Conservation (phyloP, 768 basidiomycete species). For the Boletellus emodensis region DNA sequence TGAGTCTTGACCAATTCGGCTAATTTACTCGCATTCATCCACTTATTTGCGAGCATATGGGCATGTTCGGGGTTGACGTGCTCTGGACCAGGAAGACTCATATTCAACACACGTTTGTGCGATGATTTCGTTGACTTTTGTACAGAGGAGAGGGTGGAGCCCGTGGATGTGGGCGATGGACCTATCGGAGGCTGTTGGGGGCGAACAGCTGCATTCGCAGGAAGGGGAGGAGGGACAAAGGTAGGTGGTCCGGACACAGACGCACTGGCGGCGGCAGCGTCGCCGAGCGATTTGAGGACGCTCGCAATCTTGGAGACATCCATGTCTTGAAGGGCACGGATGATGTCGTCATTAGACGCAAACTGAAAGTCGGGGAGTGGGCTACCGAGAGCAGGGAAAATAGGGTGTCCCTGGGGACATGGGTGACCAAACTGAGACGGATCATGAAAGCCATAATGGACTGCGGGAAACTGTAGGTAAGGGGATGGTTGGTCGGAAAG, state of each 20-base stretch:
- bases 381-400: conserved; percentile 17
- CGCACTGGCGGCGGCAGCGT: conserved; percentile 46
- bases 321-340: conserved; percentile 68
- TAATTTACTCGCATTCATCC: conserved; percentile 68
- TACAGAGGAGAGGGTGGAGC: conserved; percentile 39
- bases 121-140: conserved; percentile 33
- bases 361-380: conserved; percentile 36
- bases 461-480: conserved; percentile 30
- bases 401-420: conserved; percentile 27
- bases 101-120: conserved; percentile 40
- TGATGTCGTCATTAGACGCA: conserved; percentile 67
- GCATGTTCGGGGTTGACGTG: conserved; percentile 55
- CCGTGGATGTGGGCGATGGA: conserved; percentile 39
- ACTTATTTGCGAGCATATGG: conserved; percentile 69
- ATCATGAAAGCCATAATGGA: conserved; percentile 28
- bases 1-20: conserved; percentile 63
- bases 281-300: conserved; percentile 62
- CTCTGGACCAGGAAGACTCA: conserved; percentile 40
- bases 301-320: conserved; percentile 64
- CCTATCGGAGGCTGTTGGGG: conserved; percentile 37
- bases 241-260: conserved; percentile 20
- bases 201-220: conserved; percentile 25
- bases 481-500: conserved; percentile 24
- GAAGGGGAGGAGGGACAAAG: conserved; percentile 22
- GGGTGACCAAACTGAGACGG: conserved; percentile 26